These are phyloP conservation scores for Tilletia indica DNA, from an alignment of 1,284 basidiomycete species.

Conservation along the genomic window DNA sequence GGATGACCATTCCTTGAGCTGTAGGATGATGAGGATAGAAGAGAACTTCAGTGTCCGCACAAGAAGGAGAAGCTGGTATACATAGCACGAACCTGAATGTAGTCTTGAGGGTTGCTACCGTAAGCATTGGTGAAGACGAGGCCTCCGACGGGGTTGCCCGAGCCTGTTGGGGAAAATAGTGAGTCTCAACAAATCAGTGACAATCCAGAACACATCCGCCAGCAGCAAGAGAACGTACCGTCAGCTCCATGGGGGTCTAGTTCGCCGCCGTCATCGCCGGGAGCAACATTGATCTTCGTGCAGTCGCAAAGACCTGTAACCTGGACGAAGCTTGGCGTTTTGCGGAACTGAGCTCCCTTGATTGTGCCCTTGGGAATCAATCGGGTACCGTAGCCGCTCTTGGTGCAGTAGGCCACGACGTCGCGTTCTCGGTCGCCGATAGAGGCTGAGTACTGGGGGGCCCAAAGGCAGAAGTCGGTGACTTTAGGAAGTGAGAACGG, in stretches of 20 bases:
- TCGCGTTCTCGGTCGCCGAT: conserved; percentile 60
- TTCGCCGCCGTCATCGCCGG: conserved; percentile 53
- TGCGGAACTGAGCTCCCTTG: conserved; percentile 70
- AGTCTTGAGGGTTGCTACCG: conserved; percentile 28
- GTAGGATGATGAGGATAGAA: too few species aligned
- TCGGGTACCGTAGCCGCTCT: conserved; percentile 64
- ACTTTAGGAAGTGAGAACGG: neutral
- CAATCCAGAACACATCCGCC: too few species aligned
- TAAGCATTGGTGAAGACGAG: conserved; percentile 33
- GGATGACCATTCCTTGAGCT: conserved; percentile 28
- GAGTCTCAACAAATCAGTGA: too few species aligned
- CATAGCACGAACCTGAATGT: neutral
- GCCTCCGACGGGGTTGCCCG: conserved; percentile 41
- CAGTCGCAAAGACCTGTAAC: conserved; percentile 49
- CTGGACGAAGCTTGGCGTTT: conserved; percentile 33
- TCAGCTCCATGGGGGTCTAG: conserved; percentile 52
- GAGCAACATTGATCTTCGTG: conserved; percentile 53
- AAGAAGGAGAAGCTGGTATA: too few species aligned
- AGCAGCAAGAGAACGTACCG: neutral
- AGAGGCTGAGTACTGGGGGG: conserved; percentile 29
- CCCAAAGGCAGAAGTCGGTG: conserved; percentile 49
- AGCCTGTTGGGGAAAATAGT: conserved; percentile 22
- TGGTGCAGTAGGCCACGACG: conserved; percentile 70
- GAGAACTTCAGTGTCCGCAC: too few species aligned
- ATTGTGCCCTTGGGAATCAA: conserved; percentile 74